phyloP scores from a whole-genome alignment of 108 stramenopile genomes.

The Skeletonema tropicum region DNA sequence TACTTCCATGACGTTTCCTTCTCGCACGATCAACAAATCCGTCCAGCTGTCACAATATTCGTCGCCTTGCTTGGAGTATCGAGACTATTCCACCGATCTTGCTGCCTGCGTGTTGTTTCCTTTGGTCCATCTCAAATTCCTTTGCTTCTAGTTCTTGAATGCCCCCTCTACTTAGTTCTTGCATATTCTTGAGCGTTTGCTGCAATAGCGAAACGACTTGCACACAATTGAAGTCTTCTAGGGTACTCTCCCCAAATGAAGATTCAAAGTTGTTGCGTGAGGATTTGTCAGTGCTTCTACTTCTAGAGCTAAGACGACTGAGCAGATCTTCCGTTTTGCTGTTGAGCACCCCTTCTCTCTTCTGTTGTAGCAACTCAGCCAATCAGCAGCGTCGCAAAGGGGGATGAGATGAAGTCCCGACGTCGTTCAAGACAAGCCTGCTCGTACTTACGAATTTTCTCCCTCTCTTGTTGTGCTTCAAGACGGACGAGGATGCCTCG shows the following conservation, averaged over 20 bases:
- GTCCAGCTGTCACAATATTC: conserved; percentile 48
- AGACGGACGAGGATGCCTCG: no score
- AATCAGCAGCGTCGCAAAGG: no score
- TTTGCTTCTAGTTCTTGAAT: conserved; percentile 69
- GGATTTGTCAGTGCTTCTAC: not conserved
- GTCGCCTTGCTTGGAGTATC: not conserved
- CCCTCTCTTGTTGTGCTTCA: no score
- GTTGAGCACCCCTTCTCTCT: not conserved
- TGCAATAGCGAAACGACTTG: conserved; percentile 71
- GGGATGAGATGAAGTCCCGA: no score
- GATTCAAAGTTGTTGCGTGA: conserved; percentile 30
- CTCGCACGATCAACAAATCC: conserved; percentile 64
- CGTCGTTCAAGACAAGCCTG: no score
- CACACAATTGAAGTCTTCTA: conserved; percentile 37
- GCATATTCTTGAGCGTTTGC: conserved; percentile 78
- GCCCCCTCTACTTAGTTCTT: conserved; percentile 47
- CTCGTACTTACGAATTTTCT: no score
- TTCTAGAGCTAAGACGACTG: conserved; percentile 1
- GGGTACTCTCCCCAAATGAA: conserved; percentile 5
- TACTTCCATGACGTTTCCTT: conserved; percentile 13
- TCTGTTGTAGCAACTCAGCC: conserved; percentile 19
- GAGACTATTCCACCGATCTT: not conserved
- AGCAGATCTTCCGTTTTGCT: conserved; percentile 7
- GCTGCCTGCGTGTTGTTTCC: conserved; percentile 27
- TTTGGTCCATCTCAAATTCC: conserved; percentile 36